Evolutionary conservation across 345 rosid genomes (phyloP).

Genomic region (Xanthoceras sorbifolium): DNA sequence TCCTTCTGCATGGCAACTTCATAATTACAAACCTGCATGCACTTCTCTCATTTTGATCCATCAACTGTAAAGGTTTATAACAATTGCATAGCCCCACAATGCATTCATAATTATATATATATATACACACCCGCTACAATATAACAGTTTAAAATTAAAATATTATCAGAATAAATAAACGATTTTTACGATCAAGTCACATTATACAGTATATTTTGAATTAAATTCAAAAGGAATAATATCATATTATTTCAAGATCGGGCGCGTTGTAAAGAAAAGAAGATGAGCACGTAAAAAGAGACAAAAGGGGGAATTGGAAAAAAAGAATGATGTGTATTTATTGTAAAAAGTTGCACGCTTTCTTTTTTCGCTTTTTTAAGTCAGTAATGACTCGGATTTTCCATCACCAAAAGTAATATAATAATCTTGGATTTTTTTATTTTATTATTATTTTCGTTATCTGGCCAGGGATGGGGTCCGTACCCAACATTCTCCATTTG

Average conservation of each 20-base stretch:
- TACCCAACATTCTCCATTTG: conserved; percentile 3
- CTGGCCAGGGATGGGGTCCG: not conserved
- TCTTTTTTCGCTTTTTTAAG: conserved; percentile 13
- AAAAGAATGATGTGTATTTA: conserved; percentile 4
- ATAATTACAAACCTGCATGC: conserved; percentile 15
- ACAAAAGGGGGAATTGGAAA: not conserved
- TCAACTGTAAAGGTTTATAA: not conserved
- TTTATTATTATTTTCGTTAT: not conserved
- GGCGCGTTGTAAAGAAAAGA: not conserved
- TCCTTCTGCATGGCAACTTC: conserved; percentile 20
- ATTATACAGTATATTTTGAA: too few relatives aligned
- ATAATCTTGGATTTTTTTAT: not conserved
- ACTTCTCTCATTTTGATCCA: not conserved
- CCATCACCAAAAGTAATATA: not conserved
- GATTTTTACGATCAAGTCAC: too few relatives aligned
- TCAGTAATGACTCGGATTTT: conserved; percentile 1
- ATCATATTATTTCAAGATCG: too few relatives aligned
- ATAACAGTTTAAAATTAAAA: too few relatives aligned
- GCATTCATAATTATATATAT: not conserved
- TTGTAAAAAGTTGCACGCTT: conserved; percentile 26
- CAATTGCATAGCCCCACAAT: conserved; percentile 6
- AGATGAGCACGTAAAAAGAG: not conserved
- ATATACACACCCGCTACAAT: too few relatives aligned
- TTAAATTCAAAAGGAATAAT: too few relatives aligned
- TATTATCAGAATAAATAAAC: too few relatives aligned